Evolutionary conservation across 306 rosid species (phyloP), one percentile per base, ranked within the genome.

Genomic region (Quercus rubra): DNA sequence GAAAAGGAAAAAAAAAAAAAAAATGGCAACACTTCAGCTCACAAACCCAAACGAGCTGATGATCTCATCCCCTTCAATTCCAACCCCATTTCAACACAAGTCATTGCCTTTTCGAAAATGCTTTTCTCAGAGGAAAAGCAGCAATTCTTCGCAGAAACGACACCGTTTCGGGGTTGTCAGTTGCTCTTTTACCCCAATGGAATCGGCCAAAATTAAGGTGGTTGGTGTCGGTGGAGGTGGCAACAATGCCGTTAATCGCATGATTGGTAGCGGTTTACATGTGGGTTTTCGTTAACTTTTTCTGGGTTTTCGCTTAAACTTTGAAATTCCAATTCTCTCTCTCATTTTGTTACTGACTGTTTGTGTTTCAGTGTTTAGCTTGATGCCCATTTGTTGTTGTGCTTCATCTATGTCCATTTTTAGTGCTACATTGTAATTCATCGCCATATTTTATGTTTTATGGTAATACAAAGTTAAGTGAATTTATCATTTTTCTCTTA

Each of bases 221-320:
- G 89, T 94, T 9, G 98, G 98, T 4, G 92, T 94, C 57, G 98
- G 98, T 27, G 97, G 98, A 1, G 98, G 98, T 28, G 98, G 98
- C 31, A 94, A 91, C 89, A 92, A 94, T 86, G 97, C 97, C 27
- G 93, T 94, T 46, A 94, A 94, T 80, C 97, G 98, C 84, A 94
- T 94, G 98, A 92, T 94, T 85, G 94, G 93, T 74, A 91, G 94
- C 77, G 97, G 97, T 70, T 87, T 92, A 73, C 90, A 89, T 69
- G 98, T 92, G 56, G 74, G 92, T 80, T 80, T 80, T 33, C 58
- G 8, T 51, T 84, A 2, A 3, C 18, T 27, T 35, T 70, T 74
- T 9, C 25, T 82, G 49, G 66, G 77, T 28, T 35, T 55, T n/a
- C 12, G 5, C 61, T 69, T 17, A 21, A 25, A 75, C 25, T 63